phyloP scores from a whole-genome alignment of 2,329 filamentous ascomycete species.

The Metarhizium album region DNA sequence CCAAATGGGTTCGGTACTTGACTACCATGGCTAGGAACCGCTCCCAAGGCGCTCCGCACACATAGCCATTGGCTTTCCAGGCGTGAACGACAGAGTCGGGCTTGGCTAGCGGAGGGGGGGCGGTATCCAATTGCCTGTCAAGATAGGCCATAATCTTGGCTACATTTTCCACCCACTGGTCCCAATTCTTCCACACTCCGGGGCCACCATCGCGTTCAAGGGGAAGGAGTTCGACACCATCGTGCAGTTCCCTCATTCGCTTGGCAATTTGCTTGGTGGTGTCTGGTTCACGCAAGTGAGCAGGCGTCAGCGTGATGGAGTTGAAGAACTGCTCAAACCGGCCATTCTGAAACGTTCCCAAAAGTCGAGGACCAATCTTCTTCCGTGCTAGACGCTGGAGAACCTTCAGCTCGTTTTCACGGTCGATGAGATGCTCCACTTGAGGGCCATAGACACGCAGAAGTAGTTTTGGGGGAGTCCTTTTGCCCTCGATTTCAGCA shows the following conservation, averaged over 20 bases:
- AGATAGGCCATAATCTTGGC: constrained; percentile 45
- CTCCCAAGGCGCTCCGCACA: constrained; percentile 78
- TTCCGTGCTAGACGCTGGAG: constrained; percentile 78
- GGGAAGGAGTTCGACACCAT: constrained; percentile 77
- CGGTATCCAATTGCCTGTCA: constrained; percentile 46
- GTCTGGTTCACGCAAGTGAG: constrained; percentile 67
- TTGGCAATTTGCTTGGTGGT: constrained; percentile 92
- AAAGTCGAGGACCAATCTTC: constrained; percentile 80
- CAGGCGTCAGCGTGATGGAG: constrained; percentile 65
- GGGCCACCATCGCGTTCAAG: constrained; percentile 70
- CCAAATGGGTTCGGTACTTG: constrained; percentile 67
- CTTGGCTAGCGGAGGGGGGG: constrained; percentile 13
- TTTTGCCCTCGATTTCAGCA: constrained; percentile 28
- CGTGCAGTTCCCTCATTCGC: constrained; percentile 91
- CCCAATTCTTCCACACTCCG: constrained; percentile 86
- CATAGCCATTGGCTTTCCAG: constrained; percentile 62
- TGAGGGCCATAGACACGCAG: constrained; percentile 90
- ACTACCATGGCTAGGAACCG: constrained; percentile 64
- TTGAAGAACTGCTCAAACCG: constrained; percentile 93
- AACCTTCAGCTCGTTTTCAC: constrained; percentile 80
- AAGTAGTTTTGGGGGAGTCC: constrained; percentile 57
- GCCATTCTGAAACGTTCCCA: constrained; percentile 89
- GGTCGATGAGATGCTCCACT: constrained; percentile 90
- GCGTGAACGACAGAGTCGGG: constrained; percentile 24
- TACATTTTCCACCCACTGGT: constrained; percentile 70